Evolutionary conservation across 805 yeast genomes (phyloP).

Genomic region (Saccharomycopsis schoenii): DNA sequence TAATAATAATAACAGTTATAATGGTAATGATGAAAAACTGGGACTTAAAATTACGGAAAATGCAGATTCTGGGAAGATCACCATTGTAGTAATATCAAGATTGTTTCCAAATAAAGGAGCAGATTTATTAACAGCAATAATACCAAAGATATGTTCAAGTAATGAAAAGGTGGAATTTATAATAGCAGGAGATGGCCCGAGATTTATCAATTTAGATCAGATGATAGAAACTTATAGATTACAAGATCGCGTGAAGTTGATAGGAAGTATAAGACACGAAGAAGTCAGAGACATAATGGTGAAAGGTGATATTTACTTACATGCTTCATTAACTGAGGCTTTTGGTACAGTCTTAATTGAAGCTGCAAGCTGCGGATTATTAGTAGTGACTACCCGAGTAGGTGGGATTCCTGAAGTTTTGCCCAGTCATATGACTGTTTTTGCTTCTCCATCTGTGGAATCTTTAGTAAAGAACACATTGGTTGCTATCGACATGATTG

Average conservation of each 20-base stretch:
- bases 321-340: slow-evolving; percentile 92
- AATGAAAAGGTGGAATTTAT: slow-evolving; percentile 62
- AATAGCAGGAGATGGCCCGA: slow-evolving; percentile 97
- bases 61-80: slow-evolving; percentile 30
- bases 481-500: slow-evolving; percentile 55
- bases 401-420: slow-evolving; percentile 98
- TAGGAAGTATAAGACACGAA: slow-evolving; percentile 87
- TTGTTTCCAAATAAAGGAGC: slow-evolving; percentile 96
- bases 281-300: slow-evolving; percentile 89
- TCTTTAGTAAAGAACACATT: slow-evolving; percentile 64
- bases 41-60: neutral
- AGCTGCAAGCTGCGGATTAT: slow-evolving; percentile 91
- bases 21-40: neutral
- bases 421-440: slow-evolving; percentile 87
- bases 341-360: slow-evolving; percentile 96
- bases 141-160: slow-evolving; percentile 68
- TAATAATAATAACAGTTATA: neutral
- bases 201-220: slow-evolving; percentile 86
- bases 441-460: slow-evolving; percentile 81
- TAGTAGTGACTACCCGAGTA: slow-evolving; percentile 89
- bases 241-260: slow-evolving; percentile 76
- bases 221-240: slow-evolving; percentile 80
- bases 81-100: slow-evolving; percentile 85
- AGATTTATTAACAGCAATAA: slow-evolving; percentile 71
- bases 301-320: slow-evolving; percentile 85